Base-by-base conservation (phyloP, 176 grass and related monocot species). In the Oryza glaberrima region DNA sequence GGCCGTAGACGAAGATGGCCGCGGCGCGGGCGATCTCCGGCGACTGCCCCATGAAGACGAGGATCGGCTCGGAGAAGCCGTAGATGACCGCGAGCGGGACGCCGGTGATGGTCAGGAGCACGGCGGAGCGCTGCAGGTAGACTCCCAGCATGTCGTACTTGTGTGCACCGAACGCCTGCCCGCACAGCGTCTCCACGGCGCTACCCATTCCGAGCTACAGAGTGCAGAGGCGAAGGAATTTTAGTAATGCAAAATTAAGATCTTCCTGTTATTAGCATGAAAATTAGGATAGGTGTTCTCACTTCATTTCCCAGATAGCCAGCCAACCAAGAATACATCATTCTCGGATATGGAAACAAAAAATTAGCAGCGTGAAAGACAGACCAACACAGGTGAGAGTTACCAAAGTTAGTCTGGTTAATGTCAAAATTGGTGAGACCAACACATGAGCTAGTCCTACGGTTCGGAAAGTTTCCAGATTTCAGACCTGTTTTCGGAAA, bases 131-230 rank as follows among this genome's bases (percentile, higher is more conserved):
- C 7, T 98, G 95, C 32, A 98, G 90, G 85, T 98, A 98, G 9
- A 86, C 48, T 12, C 95, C 95, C 4, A 98, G 92, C 95, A 98
- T 98, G 0, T 93, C 87, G 32, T 91, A 94, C 49, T 94, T 98
- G 3, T 86, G 78, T 51, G 92, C 95, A 14, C 95, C 95, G 28
- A 84, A 98, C 17, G 95, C 92, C 63, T 98, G 95, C 1, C 95
- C 95, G 13, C 95, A 97, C 0, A 97, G 84, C 0, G 95, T 97
- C 71, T 97, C 95, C 13, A 97, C 95, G 19, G 95, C 95, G 72
- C 92, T 94, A 0, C 92, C 95, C 95, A 97, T 97, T 38, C 95
- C 95, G 6, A 97, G 81, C 95, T 97, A 70, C 83, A 52, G 30
- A 58, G 3, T 97, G 70, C 83, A 52, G 63, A 56, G 3, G 38